These are phyloP conservation scores for Aureobasidium sp. DNA, from an alignment of 2,329 filamentous ascomycete species.

Conservation along the genomic window DNA sequence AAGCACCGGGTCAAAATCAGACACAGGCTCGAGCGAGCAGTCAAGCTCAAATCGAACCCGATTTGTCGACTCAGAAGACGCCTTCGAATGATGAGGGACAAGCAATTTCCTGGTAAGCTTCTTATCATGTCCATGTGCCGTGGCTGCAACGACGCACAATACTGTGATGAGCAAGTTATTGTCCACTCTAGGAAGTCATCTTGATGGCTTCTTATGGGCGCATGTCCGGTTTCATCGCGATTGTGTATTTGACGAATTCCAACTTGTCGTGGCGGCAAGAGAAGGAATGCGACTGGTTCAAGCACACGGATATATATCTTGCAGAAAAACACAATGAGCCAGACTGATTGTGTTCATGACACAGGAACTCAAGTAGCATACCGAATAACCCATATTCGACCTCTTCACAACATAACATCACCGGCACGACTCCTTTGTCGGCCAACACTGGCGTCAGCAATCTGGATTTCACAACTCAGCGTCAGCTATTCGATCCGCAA, in stretches of 20 bases:
- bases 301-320: neutral
- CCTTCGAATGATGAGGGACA: constrained; percentile 16
- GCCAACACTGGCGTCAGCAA: constrained; percentile 1
- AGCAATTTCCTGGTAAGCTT: neutral
- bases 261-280: too few relatives aligned
- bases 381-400: constrained; percentile 17
- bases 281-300: neutral
- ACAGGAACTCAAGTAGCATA: constrained; percentile 20
- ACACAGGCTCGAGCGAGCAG: constrained; percentile 20
- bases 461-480: constrained; percentile 4
- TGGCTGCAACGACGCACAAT: neutral
- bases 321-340: neutral
- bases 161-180: neutral
- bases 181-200: too few relatives aligned
- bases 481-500: constrained; percentile 1
- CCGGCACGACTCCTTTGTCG: neutral
- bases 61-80: constrained; percentile 19
- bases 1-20: constrained; percentile 19
- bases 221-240: too few relatives aligned
- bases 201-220: too few relatives aligned
- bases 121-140: neutral
- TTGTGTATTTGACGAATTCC: too few relatives aligned
- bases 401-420: constrained; percentile 12
- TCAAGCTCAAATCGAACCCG: neutral
- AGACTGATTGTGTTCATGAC: constrained; percentile 16